phyloP scores from a whole-genome alignment of 371 early-diverging fungal species.

The Mortierella sp. region DNA sequence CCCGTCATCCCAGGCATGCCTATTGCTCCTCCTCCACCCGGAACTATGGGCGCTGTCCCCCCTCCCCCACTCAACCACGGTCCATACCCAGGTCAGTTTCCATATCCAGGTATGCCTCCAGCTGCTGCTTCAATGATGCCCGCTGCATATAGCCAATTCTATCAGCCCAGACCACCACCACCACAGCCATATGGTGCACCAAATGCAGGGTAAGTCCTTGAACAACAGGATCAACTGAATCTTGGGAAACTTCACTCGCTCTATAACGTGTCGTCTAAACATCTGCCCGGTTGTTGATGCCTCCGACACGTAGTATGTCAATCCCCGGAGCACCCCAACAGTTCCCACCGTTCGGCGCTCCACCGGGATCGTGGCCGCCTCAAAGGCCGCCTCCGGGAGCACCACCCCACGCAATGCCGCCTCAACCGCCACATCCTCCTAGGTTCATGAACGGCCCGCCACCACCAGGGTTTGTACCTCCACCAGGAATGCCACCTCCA shows the following conservation, averaged over 20 bases:
- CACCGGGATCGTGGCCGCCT: conserved; percentile 44
- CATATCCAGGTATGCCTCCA: conserved; percentile 54
- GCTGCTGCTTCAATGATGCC: conserved; percentile 55
- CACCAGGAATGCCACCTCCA: conserved; percentile 33
- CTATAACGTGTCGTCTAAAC: too few species aligned
- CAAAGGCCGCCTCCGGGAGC: conserved; percentile 40
- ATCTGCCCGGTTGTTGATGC: too few species aligned
- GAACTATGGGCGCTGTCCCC: conserved; percentile 16
- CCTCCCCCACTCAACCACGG: conserved; percentile 24
- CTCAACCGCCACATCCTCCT: conserved; percentile 31
- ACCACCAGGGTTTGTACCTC: conserved; percentile 36
- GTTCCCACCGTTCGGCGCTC: conserved; percentile 41
- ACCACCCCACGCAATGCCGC: conserved; percentile 22
- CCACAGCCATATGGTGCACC: conserved; percentile 38
- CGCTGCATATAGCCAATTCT: conserved; percentile 55
- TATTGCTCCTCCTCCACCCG: conserved; percentile 9
- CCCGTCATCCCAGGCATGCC: conserved; percentile 13
- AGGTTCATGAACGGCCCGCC: conserved; percentile 39
- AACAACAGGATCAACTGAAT: too few species aligned
- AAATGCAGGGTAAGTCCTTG: conserved; percentile 39
- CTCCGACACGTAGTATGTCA: conserved; percentile 29
- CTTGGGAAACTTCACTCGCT: too few species aligned
- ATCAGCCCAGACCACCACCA: conserved; percentile 45
- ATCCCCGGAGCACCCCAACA: conserved; percentile 35
- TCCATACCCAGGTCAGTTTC: conserved; percentile 53